Percentiles rank a stretch among this genome's conserved stretches.
These are phyloP conservation scores for Geosmithia flava DNA, from an alignment of 2,329 filamentous ascomycete genomes.

Conservation along the genomic window DNA sequence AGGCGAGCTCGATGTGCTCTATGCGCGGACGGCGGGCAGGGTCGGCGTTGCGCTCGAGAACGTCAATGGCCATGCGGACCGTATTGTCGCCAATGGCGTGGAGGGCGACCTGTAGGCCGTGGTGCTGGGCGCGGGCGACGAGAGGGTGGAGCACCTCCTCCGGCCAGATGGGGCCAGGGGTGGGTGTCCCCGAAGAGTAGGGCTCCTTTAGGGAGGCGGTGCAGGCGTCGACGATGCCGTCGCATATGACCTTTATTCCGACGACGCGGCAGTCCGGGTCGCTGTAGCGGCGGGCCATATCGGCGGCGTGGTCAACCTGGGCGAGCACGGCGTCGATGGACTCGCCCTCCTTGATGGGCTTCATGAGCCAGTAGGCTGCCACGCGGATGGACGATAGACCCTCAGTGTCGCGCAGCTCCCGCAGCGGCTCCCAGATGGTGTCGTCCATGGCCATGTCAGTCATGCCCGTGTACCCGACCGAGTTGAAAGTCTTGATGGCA, in stretches of 20 bases:
- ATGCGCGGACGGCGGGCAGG: slow-evolving; percentile 44
- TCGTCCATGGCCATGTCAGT: slow-evolving; percentile 53
- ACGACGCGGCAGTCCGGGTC: slow-evolving; percentile 32
- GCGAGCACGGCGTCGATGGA: slow-evolving; percentile 24
- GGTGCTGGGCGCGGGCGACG: slow-evolving; percentile 37
- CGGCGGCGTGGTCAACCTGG: slow-evolving; percentile 37
- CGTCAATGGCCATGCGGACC: slow-evolving; percentile 43
- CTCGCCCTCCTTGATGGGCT: slow-evolving; percentile 34
- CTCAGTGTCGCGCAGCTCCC: slow-evolving; percentile 26
- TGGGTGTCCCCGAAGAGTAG: slow-evolving; percentile 32
- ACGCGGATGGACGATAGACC: slow-evolving; percentile 26
- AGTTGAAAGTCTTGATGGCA: slow-evolving; percentile 35
- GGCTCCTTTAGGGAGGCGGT: slow-evolving; percentile 49
- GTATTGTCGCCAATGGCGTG: slow-evolving; percentile 55
- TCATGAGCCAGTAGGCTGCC: slow-evolving; percentile 45
- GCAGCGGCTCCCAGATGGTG: slow-evolving; percentile 36
- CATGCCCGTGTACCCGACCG: slow-evolving; percentile 40
- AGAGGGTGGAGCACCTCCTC: slow-evolving; percentile 37
- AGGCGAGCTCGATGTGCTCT: slow-evolving; percentile 51
- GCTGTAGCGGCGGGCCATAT: slow-evolving; percentile 23
- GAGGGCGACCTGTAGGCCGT: slow-evolving; percentile 47
- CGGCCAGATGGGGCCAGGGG: slow-evolving; percentile 41
- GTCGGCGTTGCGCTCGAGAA: slow-evolving; percentile 29
- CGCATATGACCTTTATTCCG: slow-evolving; percentile 53
- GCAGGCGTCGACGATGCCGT: slow-evolving; percentile 53